Evolutionary conservation across 305 asterid genomes (phyloP), one percentile per base, ranked within the genome.

Genomic region (Rubia balearica): DNA sequence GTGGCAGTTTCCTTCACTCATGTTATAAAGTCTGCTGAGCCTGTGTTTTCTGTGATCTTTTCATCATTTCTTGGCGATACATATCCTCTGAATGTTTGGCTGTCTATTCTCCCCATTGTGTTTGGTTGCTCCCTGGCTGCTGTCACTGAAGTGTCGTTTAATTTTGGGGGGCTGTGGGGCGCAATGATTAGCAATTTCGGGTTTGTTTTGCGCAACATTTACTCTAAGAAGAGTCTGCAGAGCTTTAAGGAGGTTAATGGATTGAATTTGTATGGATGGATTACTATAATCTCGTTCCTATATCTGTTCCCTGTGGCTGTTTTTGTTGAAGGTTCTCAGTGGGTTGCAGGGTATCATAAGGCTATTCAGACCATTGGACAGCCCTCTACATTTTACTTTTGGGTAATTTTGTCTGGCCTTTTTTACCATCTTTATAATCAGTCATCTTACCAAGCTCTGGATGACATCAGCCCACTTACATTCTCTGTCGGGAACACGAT

Each of bases 401-500:
- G 78, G 81, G 78, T 74, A 48, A 46, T 78, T 12, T n/a, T 74
- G 19, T 78, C 78, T 60, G 81, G 81, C 40, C 2, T 74, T 0
- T 74, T 69, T 74, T 74, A 74, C 70, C 78, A 74, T 74, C 78
- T 74, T 38, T 74, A 74, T 60, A 74, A 74, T 53, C 78, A 74
- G 64, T 74, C 78, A 1, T 74, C 81, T 13, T 78, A 73, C 64
- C 81, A 78, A 41, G 78, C 81, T 17, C 76, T 78, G 68, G 81
- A 78, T 73, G 81, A 74, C 41, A 78, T 74, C 67, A 78, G 78
- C 55, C 81, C 78, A 0, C 70, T 78, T 56, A 74, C 81, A 40
- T 78, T 78, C 61, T 78, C 81, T 0, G 78, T 78, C 13, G 78
- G 81, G n/a, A 78, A 78, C 65, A 78, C 81, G 2, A 78, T 74